These are phyloP conservation scores for Spirogloea muscicola DNA, from an alignment of 139 green algal genomes.

Conservation along the genomic window DNA sequence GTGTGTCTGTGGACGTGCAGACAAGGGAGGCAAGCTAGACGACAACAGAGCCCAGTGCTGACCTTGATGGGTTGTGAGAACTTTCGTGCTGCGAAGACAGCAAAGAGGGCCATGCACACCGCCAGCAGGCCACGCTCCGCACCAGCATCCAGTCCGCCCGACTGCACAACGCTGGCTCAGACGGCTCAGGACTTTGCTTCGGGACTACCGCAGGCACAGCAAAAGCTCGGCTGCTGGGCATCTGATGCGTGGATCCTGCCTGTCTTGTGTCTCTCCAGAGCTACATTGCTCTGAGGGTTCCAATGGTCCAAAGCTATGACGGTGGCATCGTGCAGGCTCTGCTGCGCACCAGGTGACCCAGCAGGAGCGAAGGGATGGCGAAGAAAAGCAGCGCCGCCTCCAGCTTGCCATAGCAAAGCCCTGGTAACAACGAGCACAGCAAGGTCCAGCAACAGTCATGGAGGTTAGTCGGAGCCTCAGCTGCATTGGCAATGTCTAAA, in stretches of 20 bases:
- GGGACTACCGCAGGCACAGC: not conserved
- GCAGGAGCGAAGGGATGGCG: constrained; percentile 53
- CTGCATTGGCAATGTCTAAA: not conserved
- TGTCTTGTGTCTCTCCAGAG: not conserved
- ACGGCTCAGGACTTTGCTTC: not conserved
- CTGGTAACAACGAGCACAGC: too few relatives aligned
- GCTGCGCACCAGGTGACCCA: constrained; percentile 42
- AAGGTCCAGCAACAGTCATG: too few relatives aligned
- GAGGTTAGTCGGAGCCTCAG: not conserved
- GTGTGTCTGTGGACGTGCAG: too few relatives aligned
- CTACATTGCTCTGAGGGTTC: not conserved
- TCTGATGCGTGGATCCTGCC: not conserved
- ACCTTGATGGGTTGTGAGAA: constrained; percentile 78
- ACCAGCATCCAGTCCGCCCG: not conserved
- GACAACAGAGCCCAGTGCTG: not conserved
- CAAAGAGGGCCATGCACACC: constrained; percentile 38
- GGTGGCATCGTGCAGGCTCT: not conserved
- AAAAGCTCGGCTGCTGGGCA: not conserved
- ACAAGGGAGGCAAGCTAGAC: too few relatives aligned
- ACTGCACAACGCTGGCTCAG: not conserved
- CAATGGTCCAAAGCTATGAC: not conserved
- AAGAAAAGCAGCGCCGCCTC: constrained; percentile 68
- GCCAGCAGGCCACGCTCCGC: constrained; percentile 23
- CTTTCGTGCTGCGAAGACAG: constrained; percentile 76
- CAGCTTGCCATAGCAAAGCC: constrained; percentile 78